Percentiles rank a stretch among this genome's conserved stretches.
Evolutionary conservation across 2,329 filamentous ascomycete species (phyloP).

Genomic region (Sclerotinia subarctica): DNA sequence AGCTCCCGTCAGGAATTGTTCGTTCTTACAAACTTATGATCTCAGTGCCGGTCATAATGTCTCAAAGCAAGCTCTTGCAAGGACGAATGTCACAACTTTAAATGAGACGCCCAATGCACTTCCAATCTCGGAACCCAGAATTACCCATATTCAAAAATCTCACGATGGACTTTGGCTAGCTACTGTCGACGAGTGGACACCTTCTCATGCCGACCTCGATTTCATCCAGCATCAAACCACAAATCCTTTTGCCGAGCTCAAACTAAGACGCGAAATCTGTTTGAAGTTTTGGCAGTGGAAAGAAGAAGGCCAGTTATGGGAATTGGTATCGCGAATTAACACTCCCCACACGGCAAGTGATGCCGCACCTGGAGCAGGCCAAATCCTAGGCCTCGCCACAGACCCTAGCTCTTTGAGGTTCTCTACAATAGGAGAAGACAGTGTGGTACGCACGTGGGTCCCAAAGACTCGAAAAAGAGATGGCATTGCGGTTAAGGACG

Average conservation of each 20-base stretch:
- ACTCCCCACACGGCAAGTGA: constrained; percentile 66
- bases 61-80: constrained; percentile 81
- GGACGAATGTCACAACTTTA: constrained; percentile 80
- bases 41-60: constrained; percentile 74
- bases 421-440: constrained; percentile 81
- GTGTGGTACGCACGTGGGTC: constrained; percentile 76
- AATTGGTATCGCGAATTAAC: constrained; percentile 79
- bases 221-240: constrained; percentile 50
- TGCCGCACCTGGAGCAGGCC: constrained; percentile 48
- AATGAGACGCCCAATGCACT: constrained; percentile 71
- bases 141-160: constrained; percentile 73
- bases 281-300: constrained; percentile 87
- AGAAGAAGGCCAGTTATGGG: constrained; percentile 56
- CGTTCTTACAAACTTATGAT: constrained; percentile 82
- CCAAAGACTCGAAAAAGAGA: constrained; percentile 66
- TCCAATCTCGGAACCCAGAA: constrained; percentile 71
- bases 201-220: constrained; percentile 65
- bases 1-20: constrained; percentile 50
- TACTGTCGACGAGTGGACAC: constrained; percentile 87
- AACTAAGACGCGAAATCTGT: constrained; percentile 66
- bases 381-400: constrained; percentile 69
- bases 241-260: constrained; percentile 47
- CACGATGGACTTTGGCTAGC: constrained; percentile 84
- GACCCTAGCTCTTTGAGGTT: constrained; percentile 70
- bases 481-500: constrained; percentile 61